Base-by-base conservation (phyloP, 805 yeast species). In the Zygosaccharomyces bisporus region DNA sequence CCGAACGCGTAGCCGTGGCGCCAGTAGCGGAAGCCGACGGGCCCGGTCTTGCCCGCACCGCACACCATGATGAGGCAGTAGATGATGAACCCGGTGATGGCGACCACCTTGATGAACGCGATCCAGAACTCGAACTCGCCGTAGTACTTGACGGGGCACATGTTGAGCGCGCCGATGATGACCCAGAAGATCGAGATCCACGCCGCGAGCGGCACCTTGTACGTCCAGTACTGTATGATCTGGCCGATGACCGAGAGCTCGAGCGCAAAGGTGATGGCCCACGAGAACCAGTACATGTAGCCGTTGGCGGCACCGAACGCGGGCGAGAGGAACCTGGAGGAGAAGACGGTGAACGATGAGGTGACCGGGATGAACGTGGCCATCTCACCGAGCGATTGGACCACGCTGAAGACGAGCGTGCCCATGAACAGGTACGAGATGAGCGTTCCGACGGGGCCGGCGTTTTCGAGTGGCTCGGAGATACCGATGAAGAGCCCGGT, bases 101-200 rank as follows among this genome's bases (percentile, higher is more conserved):
- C 86, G 32, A 81, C 48, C 32, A 83, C 83, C 59, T 83, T 83
- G 44, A 81, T 62, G 49, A 74, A 68, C 4, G 88, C 84, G 44
- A 83, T 69, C 86, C 89, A 83, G 56, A 83, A 83, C 58, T 83
- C 90, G 50, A 81, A 61, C 61, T 83, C 90, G 60, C 91, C 91
- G 56, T 82, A 83, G 55, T 64, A 78, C 53, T 71, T 75, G 25
- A 83, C 91, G 3, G 89, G 86, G 60, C 81, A 70, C 62, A 82
- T 67, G 64, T 83, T 83, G 42, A 73, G 64, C 31, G 56, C 55
- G 0, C 81, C 72, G 25, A 83, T 62, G 6, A 81, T 41, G 19
- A 79, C 76, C 69, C 79, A 81, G 55, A 81, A 83, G 38, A 83
- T 80, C 38, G 73, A 64, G 53, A 83, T 83, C 87, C 89, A 83